Conservation (phyloP, 768 basidiomycete species). For the Nevesoporus exiguus region DNA sequence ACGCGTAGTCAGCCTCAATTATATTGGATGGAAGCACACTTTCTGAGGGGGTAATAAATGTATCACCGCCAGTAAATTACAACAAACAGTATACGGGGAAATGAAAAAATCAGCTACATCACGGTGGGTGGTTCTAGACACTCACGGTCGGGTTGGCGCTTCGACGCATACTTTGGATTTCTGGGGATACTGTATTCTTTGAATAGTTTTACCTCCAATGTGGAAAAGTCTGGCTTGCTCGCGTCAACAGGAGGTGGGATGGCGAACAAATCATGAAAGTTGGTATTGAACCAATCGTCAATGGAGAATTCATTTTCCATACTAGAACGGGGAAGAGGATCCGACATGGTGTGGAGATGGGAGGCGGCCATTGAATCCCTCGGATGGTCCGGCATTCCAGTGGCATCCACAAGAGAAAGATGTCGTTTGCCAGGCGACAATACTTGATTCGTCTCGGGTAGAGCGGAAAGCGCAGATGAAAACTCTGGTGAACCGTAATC, state of each 20-base stretch:
- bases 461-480: background rate
- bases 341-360: conserved; percentile 30
- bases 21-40: background rate
- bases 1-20: background rate
- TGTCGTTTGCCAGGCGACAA: conserved; percentile 34
- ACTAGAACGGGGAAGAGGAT: conserved; percentile 25
- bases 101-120: background rate
- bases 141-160: conserved; percentile 2
- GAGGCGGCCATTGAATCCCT: conserved; percentile 14
- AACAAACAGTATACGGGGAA: too few species aligned
- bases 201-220: conserved; percentile 36
- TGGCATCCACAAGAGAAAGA: conserved; percentile 32
- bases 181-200: conserved; percentile 22
- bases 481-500: background rate
- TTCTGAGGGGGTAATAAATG: background rate
- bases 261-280: conserved; percentile 25
- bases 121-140: background rate
- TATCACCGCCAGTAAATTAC: background rate
- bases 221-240: conserved; percentile 23
- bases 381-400: conserved; percentile 27
- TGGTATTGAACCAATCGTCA: conserved; percentile 36
- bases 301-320: conserved; percentile 21
- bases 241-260: conserved; percentile 26
- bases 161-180: background rate
- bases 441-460: background rate